Conservation (phyloP, 345 rosid genomes). For the Syzygium grande region DNA sequence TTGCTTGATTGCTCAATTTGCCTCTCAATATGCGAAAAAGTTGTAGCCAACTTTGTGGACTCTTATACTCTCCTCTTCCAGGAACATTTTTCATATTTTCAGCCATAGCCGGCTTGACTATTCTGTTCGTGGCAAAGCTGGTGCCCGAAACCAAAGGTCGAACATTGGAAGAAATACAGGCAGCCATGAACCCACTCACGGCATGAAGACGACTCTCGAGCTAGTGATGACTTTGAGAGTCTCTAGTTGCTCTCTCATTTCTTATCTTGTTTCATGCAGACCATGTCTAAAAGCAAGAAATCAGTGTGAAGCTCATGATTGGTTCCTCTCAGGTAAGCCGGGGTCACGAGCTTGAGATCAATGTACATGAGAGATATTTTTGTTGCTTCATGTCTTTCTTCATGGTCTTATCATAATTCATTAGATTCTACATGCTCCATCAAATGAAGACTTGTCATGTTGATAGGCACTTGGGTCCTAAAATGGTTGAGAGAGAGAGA, state of each 20-base stretch:
- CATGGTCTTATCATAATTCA: not conserved
- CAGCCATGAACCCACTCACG: constrained; percentile 31
- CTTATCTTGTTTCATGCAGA: not conserved
- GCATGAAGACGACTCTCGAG: not conserved
- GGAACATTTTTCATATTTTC: constrained; percentile 69
- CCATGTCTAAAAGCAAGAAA: not conserved
- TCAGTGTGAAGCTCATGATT: not conserved
- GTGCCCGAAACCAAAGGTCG: constrained; percentile 84
- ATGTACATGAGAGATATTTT: not conserved
- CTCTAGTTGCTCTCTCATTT: not conserved
- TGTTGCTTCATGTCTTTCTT: not conserved
- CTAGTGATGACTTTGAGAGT: not conserved
- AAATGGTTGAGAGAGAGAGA: not conserved
- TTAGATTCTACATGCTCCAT: not conserved
- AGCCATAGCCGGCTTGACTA: constrained; percentile 41
- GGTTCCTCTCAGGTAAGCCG: not conserved
- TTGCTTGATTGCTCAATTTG: not conserved
- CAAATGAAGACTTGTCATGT: not conserved
- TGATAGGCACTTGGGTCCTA: not conserved
- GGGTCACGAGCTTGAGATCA: not conserved
- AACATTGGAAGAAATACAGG: constrained; percentile 74
- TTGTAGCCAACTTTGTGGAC: not conserved
- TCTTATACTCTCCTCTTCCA: not conserved
- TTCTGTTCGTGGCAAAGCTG: constrained; percentile 55
- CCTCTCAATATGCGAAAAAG: not conserved